Conservation (phyloP, 495 filamentous ascomycete genomes). For the Penicillium turbatum region DNA sequence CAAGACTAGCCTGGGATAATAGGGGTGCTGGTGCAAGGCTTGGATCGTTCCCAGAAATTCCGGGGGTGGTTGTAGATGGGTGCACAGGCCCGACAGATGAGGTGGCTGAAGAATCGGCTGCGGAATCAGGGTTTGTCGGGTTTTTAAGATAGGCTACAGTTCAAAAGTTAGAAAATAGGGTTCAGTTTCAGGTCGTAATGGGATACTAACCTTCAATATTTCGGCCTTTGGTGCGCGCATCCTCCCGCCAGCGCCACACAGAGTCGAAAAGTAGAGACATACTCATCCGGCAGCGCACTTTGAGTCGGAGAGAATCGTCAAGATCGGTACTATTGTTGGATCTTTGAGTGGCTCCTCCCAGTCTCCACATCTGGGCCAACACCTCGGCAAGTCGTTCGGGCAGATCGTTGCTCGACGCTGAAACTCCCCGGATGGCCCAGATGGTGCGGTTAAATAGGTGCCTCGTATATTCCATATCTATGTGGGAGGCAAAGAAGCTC, state of each 20-base stretch:
- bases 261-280: conserved; percentile 92
- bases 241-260: conserved; percentile 90
- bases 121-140: conserved; percentile 79
- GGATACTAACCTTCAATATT: conserved; percentile 61
- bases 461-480: conserved; percentile 71
- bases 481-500: conserved; percentile 67
- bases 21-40: conserved; percentile 46
- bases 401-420: conserved; percentile 78
- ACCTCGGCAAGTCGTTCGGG: conserved; percentile 83
- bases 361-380: conserved; percentile 87
- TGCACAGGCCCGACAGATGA: conserved; percentile 44
- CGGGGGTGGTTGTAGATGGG: conserved; percentile 34
- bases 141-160: conserved; percentile 67
- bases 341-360: conserved; percentile 50
- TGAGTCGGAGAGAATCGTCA: conserved; percentile 73
- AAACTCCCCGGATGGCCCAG: conserved; percentile 68
- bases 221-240: conserved; percentile 72
- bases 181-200: not conserved
- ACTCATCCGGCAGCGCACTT: conserved; percentile 84
- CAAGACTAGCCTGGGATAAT: conserved; percentile 33
- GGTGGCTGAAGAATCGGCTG: conserved; percentile 65
- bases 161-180: not conserved
- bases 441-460: conserved; percentile 73
- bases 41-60: conserved; percentile 37
- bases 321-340: conserved; percentile 34